Base-by-base conservation (phyloP, 1,139 yeast species). In the Debaryomyces robertsiae region DNA sequence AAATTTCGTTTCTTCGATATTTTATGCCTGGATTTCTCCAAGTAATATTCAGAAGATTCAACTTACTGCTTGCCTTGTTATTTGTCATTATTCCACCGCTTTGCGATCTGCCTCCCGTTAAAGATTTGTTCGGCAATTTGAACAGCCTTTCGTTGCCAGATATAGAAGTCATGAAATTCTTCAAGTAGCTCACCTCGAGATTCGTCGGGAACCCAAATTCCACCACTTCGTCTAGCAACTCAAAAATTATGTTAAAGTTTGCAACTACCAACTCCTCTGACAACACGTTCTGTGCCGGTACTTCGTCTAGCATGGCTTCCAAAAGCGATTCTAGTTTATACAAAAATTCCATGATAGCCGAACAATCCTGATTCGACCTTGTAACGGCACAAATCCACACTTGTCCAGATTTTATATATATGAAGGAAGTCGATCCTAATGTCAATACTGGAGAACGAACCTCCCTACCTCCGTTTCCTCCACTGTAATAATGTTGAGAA, bases 351-450 rank as follows among this genome's bases (percentile, higher is more conserved):
- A 90, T 77, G 2, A 91, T 78, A 10, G 81, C 65, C 1, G 91
- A 81, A 38, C 94, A 90, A 58, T 93, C 96, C 32, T 84, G 89
- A 58, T 93, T 93, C 36, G 91, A 83, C 46, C 98, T 75, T 1
- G 95, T 79, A 14, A 91, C 93, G 0, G 91, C 95, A 13, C 91
- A 95, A 10, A 89, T 58, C 84, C 95, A 93, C 15, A 93, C 54
- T 43, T 75, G 71, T 11, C 82, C 84, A 41, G 82, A 78, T 49
- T 80, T 78, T 37, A 88, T 83, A 56, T 90, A 91, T 35, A 90
- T 74, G 58, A 91, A 93, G 0, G 96, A 85, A 0, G 98, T 93
- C 0, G 96, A 87, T 2, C 98, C 98, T 31, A 93, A 65, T 0
- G 98, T 93, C 41, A 91, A 66, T 5, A 93, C 82, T 0, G 98